phyloP scores from a whole-genome alignment of 768 basidiomycete species.

The Leccinum sublutescens region DNA sequence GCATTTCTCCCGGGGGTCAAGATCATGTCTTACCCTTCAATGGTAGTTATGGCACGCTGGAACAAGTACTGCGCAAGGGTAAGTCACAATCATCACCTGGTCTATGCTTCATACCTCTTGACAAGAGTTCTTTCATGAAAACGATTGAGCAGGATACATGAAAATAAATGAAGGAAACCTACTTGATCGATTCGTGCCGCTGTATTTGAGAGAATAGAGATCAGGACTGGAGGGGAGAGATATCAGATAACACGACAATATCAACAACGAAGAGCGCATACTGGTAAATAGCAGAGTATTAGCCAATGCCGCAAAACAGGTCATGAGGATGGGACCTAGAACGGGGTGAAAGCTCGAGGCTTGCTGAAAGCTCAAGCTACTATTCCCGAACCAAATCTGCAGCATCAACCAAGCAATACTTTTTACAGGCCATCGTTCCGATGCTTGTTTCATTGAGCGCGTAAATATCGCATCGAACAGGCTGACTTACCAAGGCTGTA shows the following conservation, averaged over 20 bases:
- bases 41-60: constrained; percentile 81
- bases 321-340: constrained; percentile 79
- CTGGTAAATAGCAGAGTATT: constrained; percentile 81
- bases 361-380: constrained; percentile 56
- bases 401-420: constrained; percentile 81
- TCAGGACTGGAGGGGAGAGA: constrained; percentile 48
- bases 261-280: constrained; percentile 34
- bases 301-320: constrained; percentile 71
- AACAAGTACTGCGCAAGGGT: constrained; percentile 66
- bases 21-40: constrained; percentile 65
- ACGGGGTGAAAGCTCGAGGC: constrained; percentile 63
- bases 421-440: constrained; percentile 33
- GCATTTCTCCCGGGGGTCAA: not conserved
- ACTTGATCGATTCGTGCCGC: constrained; percentile 74
- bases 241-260: constrained; percentile 6
- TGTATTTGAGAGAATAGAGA: constrained; percentile 89
- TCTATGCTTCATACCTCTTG: constrained; percentile 45
- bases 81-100: constrained; percentile 6
- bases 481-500: constrained; percentile 44
- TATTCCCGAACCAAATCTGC: constrained; percentile 86
- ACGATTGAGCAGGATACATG: not conserved
- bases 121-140: constrained; percentile 47
- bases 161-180: constrained; percentile 17
- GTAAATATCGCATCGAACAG: constrained; percentile 15
- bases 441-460: constrained; percentile 29